Conservation (phyloP, 345 rosid species). For the Citrus cavaleriei region DNA sequence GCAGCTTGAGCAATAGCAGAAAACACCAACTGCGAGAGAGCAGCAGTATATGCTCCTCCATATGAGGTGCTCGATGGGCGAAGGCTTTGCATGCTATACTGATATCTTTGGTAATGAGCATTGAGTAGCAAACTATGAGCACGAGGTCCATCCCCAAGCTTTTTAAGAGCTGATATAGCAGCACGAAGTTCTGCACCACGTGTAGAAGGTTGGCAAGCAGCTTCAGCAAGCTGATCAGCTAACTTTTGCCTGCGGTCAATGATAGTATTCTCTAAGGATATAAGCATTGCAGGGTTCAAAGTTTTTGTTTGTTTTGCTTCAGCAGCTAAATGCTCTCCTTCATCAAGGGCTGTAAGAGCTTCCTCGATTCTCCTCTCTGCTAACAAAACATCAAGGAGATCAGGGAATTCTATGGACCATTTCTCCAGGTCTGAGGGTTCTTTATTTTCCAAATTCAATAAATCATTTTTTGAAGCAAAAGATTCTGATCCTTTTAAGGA, state of each 20-base stretch:
- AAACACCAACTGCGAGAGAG: conserved; percentile 93
- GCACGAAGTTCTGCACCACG: conserved; percentile 93
- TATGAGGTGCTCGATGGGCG: conserved; percentile 94
- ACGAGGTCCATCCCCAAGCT: conserved; percentile 95
- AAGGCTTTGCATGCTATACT: conserved; percentile 89
- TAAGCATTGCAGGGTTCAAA: conserved; percentile 46
- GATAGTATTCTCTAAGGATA: conserved; percentile 54
- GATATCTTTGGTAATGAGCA: conserved; percentile 85
- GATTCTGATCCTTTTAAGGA: conserved; percentile 40
- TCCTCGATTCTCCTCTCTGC: conserved; percentile 97
- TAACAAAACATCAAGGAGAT: conserved; percentile 82
- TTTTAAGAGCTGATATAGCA: conserved; percentile 88
- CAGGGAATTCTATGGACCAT: conserved; percentile 87
- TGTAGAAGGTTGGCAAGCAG: conserved; percentile 94
- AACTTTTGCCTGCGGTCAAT: conserved; percentile 73
- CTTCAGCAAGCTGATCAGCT: conserved; percentile 96
- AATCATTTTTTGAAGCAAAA: conserved; percentile 32
- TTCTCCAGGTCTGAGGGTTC: conserved; percentile 78
- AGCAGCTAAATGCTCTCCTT: conserved; percentile 65
- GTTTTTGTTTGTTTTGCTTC: conserved; percentile 59
- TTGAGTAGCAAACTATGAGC: conserved; percentile 90
- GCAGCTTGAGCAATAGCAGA: conserved; percentile 98
- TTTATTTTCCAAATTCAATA: conserved; percentile 40
- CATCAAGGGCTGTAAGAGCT: conserved; percentile 85
- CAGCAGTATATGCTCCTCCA: conserved; percentile 99